Percentiles rank a stretch among this genome's conserved stretches.
Conservation (phyloP, 768 basidiomycete species). For the Suillus occidentalis region DNA sequence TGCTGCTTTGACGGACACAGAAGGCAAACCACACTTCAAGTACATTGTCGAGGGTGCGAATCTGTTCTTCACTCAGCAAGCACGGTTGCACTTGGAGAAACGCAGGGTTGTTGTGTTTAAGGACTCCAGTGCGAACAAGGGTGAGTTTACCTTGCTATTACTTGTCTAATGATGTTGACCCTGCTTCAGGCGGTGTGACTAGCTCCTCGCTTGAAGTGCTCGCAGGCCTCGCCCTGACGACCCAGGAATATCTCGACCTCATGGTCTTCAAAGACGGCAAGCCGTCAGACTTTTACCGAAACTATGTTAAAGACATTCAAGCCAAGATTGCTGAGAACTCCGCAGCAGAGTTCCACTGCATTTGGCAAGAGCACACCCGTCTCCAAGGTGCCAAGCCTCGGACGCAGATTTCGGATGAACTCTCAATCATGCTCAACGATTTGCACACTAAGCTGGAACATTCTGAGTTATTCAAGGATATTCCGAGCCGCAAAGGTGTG, state of each 20-base stretch:
- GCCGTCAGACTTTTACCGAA: conserved; percentile 85
- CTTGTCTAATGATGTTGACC: neutral
- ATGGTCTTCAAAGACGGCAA: conserved; percentile 95
- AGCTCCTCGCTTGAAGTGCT: conserved; percentile 96
- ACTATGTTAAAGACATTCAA: conserved; percentile 93
- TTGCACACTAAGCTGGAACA: conserved; percentile 91
- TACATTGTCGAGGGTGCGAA: conserved; percentile 97
- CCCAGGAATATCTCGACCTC: conserved; percentile 82
- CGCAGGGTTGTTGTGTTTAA: conserved; percentile 92
- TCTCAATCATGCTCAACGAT: conserved; percentile 84
- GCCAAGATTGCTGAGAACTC: conserved; percentile 89
- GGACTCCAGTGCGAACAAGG: conserved; percentile 95
- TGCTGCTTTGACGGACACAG: conserved; percentile 79
- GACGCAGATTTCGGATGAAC: conserved; percentile 93
- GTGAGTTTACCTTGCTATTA: conserved; percentile 31
- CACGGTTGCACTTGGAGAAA: conserved; percentile 91
- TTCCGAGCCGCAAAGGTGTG: conserved; percentile 73
- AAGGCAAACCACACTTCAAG: conserved; percentile 98
- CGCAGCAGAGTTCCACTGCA: conserved; percentile 84
- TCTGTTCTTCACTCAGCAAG: conserved; percentile 95
- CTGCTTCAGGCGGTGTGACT: conserved; percentile 79
- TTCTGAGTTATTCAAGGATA: conserved; percentile 85
- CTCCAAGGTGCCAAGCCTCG: conserved; percentile 81
- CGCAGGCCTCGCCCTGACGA: conserved; percentile 88
- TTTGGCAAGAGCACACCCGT: conserved; percentile 89